phyloP scores from a whole-genome alignment of 768 basidiomycete genomes.

The Suillus luteus region DNA sequence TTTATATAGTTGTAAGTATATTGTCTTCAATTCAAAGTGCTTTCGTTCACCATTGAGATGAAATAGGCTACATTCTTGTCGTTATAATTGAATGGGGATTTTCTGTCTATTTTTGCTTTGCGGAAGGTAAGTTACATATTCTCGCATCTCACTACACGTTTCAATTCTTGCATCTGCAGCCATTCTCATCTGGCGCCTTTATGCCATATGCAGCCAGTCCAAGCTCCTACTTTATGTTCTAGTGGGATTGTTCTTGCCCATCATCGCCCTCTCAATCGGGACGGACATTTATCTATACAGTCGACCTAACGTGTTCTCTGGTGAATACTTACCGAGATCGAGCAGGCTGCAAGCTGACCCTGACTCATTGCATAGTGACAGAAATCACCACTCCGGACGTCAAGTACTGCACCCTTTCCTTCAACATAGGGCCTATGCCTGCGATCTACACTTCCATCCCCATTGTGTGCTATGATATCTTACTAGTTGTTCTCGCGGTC shows the following conservation, averaged over 20 bases:
- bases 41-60: not conserved
- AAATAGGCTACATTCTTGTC: not conserved
- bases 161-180: not conserved
- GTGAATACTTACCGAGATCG: not conserved
- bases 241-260: not conserved
- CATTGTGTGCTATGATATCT: not conserved
- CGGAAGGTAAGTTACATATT: not conserved
- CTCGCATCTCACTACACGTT: not conserved
- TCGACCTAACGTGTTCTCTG: not conserved
- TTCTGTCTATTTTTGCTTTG: conserved; percentile 6
- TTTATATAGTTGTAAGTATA: not conserved
- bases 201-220: not conserved
- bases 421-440: not conserved
- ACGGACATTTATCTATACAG: conserved; percentile 3
- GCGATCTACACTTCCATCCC: conserved; percentile 2
- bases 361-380: not conserved
- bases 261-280: not conserved
- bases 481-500: not conserved
- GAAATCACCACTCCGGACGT: not conserved
- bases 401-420: not conserved
- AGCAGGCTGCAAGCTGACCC: not conserved
- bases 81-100: not conserved
- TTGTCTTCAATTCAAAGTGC: not conserved
- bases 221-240: not conserved
- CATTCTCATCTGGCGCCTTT: conserved; percentile 6